A percentile compares a stretch with the other conserved stretches of the same genome.
Evolutionary conservation across 73 alveolate genomes (phyloP).

Genomic region (Paramecium biaurelia): DNA sequence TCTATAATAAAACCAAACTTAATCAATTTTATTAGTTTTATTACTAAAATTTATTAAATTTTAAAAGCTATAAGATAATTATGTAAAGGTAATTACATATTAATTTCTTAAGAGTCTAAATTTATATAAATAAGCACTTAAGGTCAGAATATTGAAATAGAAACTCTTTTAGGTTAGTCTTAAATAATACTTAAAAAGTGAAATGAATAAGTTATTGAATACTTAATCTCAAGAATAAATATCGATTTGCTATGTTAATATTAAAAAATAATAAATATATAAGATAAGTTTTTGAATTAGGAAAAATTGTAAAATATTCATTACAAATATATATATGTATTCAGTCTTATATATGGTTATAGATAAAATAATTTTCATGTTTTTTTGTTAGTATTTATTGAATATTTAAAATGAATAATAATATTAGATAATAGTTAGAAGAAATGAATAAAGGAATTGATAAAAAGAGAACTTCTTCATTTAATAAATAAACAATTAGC

Average conservation of each 20-base stretch:
- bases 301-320: background rate
- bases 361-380: background rate
- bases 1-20: background rate
- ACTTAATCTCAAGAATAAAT: no score
- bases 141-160: no score
- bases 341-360: background rate
- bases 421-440: background rate
- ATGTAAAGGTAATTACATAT: background rate
- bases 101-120: no score
- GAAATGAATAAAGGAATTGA: background rate
- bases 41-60: no score
- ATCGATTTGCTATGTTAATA: no score
- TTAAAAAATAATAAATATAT: no score
- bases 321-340: no score
- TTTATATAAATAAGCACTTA: no score
- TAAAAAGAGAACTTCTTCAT: slow-evolving; percentile 1
- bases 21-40: background rate
- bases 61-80: background rate
- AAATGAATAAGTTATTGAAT: no score
- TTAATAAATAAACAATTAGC: background rate
- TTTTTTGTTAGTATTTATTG: background rate
- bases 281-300: background rate
- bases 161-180: no score
- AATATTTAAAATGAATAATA: background rate
- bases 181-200: no score